Base-by-base conservation (phyloP, 257 asterid species). In the Nicotiana paniculata region DNA sequence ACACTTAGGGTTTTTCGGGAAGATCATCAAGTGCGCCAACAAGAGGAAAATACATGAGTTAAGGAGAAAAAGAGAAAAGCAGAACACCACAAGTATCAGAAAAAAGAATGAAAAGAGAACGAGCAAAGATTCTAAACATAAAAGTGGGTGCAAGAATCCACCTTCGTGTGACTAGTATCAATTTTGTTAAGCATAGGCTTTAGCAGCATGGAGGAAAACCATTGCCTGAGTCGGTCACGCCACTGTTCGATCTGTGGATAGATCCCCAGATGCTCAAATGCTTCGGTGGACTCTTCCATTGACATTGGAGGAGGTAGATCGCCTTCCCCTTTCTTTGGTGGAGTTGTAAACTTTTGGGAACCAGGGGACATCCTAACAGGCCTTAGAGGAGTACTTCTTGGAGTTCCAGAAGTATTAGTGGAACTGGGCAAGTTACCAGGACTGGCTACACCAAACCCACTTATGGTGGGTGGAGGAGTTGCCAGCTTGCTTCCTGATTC, bases 281-380 rank as follows among this genome's bases (percentile, higher is more conserved):
- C 95, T 86, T 92, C 93, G 55, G 82, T 85, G 16, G 97, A 91
- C 86, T 96, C 98, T 88, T 93, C 98, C 91, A 91, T 93, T 69
- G 97, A 93, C 98, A 93, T 96, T 30, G 98, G 94, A 85, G 90
- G 89, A 55, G 99, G 98, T 81, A 96, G 97, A 78, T 94, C 95
- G 5, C 88, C 91, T 85, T 94, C 99, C 46, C 98, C 99, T 88
- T 94, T 96, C 90, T 91, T 93, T 9, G 99, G 98, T 46, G 98
- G 96, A 69, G 99, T 96, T 30, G 93, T 91, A 83, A 96, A 94
- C 86, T 91, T 96, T 76, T 96, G 97, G 57, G 98, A 92, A 76
- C 94, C 95, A 59, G 98, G 98, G 79, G 99, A 93, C 98, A 96
- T 96, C 87, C 98, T 91, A 70, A 96, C 98, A 9, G 97, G 93